Evolutionary conservation across 768 basidiomycete species (phyloP).

Genomic region (Mycena venus): DNA sequence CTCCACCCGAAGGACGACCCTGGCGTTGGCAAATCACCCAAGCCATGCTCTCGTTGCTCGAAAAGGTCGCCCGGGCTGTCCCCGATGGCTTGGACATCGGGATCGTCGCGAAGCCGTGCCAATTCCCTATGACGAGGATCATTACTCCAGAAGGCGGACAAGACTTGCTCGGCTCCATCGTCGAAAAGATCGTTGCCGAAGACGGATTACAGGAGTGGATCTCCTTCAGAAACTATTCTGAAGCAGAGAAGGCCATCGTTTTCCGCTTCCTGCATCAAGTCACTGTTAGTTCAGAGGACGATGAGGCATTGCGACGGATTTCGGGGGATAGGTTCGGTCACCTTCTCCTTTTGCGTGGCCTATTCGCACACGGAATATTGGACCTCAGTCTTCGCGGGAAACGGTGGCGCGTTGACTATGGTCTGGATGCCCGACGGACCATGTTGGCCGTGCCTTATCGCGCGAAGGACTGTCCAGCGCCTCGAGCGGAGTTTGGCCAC

Average conservation of each 20-base stretch:
- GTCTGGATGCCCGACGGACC: conserved; percentile 56
- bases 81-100: conserved; percentile 39
- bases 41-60: conserved; percentile 50
- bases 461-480: conserved; percentile 64
- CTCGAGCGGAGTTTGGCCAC: conserved; percentile 65
- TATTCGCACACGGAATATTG: conserved; percentile 58
- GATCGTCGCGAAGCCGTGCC: not conserved
- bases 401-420: conserved; percentile 68
- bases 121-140: conserved; percentile 18
- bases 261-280: not conserved
- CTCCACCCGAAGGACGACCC: conserved; percentile 54
- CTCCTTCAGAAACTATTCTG: conserved; percentile 18
- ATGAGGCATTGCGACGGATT: conserved; percentile 1
- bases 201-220: conserved; percentile 16
- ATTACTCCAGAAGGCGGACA: not conserved
- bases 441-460: conserved; percentile 66
- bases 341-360: conserved; percentile 60
- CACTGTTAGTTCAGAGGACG: not conserved
- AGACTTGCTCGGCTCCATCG: not conserved
- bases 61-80: conserved; percentile 28
- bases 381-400: conserved; percentile 50
- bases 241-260: not conserved
- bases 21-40: conserved; percentile 59
- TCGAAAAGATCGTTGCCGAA: not conserved
- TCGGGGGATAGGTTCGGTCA: not conserved